These are phyloP conservation scores for Macrocystidia cucumis DNA, from an alignment of 1,284 basidiomycete species.

Conservation along the genomic window DNA sequence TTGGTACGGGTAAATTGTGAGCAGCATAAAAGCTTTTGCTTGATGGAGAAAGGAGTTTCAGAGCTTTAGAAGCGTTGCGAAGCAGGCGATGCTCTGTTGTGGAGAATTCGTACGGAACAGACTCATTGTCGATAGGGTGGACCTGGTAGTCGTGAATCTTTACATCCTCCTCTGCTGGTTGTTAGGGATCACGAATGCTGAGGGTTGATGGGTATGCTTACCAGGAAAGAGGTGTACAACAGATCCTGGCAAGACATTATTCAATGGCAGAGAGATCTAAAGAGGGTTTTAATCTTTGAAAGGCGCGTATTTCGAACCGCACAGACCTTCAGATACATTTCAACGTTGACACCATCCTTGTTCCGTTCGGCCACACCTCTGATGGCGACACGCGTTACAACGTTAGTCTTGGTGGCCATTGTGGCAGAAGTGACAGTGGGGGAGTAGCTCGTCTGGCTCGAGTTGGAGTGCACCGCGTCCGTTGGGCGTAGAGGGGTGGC, in stretches of 20 bases:
- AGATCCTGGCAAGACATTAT: slow-evolving; percentile 52
- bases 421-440: slow-evolving; percentile 32
- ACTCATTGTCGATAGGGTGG: slow-evolving; percentile 65
- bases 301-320: background rate
- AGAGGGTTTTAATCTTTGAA: too few relatives aligned
- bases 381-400: slow-evolving; percentile 66
- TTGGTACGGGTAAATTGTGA: slow-evolving; percentile 33
- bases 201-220: too few relatives aligned
- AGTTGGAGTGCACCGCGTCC: slow-evolving; percentile 12
- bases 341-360: slow-evolving; percentile 56
- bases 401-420: slow-evolving; percentile 38
- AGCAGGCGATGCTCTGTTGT: slow-evolving; percentile 54
- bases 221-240: slow-evolving; percentile 69
- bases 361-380: slow-evolving; percentile 64
- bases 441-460: slow-evolving; percentile 25
- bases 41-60: slow-evolving; percentile 56
- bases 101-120: slow-evolving; percentile 68
- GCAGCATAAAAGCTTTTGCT: slow-evolving; percentile 50
- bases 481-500: slow-evolving; percentile 19
- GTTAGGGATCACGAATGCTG: too few relatives aligned
- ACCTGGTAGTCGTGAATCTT: slow-evolving; percentile 64
- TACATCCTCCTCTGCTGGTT: slow-evolving; percentile 59
- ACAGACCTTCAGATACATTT: slow-evolving; percentile 69
- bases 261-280: slow-evolving; percentile 62
- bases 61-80: slow-evolving; percentile 56